These are phyloP conservation scores for Cryptococcus sp. DNA, from an alignment of 1,284 basidiomycete genomes.

Conservation along the genomic window DNA sequence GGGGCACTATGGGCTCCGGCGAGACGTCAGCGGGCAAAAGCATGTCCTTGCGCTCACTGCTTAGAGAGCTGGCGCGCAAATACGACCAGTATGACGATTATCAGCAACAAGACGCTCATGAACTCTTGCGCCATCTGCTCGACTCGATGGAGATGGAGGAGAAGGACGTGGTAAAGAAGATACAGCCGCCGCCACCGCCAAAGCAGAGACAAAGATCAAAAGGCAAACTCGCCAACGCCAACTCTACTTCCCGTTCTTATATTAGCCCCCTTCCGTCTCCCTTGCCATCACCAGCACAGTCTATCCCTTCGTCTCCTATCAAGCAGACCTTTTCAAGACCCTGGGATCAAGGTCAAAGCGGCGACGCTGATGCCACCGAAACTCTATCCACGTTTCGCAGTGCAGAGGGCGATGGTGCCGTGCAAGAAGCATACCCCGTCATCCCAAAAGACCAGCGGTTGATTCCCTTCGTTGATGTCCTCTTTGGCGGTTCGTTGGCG, in stretches of 20 bases:
- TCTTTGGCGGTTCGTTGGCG: slow-evolving; percentile 84
- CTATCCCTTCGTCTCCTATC: slow-evolving; percentile 22
- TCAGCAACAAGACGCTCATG: slow-evolving; percentile 88
- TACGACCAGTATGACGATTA: slow-evolving; percentile 87
- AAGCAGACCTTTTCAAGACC: slow-evolving; percentile 19
- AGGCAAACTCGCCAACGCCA: neutral
- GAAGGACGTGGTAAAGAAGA: slow-evolving; percentile 66
- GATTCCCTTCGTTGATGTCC: slow-evolving; percentile 77
- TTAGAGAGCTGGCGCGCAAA: slow-evolving; percentile 73
- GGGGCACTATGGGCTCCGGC: slow-evolving; percentile 33
- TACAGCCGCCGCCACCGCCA: slow-evolving; percentile 23
- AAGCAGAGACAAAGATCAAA: slow-evolving; percentile 4
- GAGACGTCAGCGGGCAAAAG: slow-evolving; percentile 31
- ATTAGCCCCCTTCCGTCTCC: slow-evolving; percentile 33
- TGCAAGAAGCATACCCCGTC: slow-evolving; percentile 15
- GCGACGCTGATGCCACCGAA: slow-evolving; percentile 1
- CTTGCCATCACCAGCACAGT: slow-evolving; percentile 30
- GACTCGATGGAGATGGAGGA: slow-evolving; percentile 97
- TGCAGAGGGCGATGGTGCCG: slow-evolving; percentile 9
- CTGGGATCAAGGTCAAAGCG: slow-evolving; percentile 3
- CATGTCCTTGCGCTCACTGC: slow-evolving; percentile 58
- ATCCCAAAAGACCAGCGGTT: slow-evolving; percentile 57
- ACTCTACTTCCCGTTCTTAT: slow-evolving; percentile 1
- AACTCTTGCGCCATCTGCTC: slow-evolving; percentile 81
- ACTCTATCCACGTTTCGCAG: neutral